Base-by-base conservation (phyloP, 2,329 filamentous ascomycete species). In the Zymoseptoria ardabiliae region DNA sequence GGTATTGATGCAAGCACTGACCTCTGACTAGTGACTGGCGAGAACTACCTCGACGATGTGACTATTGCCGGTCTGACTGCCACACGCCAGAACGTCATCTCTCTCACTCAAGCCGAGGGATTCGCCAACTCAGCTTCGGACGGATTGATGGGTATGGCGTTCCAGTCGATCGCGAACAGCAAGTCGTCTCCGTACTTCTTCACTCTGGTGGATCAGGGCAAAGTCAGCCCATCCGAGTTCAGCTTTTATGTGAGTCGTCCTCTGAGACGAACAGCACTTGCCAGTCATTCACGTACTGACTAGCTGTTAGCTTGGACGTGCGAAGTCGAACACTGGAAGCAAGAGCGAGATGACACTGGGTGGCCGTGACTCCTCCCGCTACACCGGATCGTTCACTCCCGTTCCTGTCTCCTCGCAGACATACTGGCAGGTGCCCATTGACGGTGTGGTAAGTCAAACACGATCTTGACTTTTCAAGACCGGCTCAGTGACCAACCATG, bases 361-460 rank as follows among this genome's bases (percentile, higher is more conserved):
- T 21, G 67, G 67, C 45, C 65, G 66, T 35, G 65, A 70, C 55
- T 48, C 51, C 3, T 49, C 48, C 25, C 62, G 62, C 17, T 70
- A 65, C 55, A 68, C 64, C 17, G 67, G 66, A 45, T 51, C 58
- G 13, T 59, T 66, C 50, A 68, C 67, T 22, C 56, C 58, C 21
- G 64, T 69, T 3, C 66, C 67, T 4, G 66, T 70, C 48, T 65
- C 65, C 6, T 58, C 49, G n/a, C 61, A 65, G 51, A 64, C 59
- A 4, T 70, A 70, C 62, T 70, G 68, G 68, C 66, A 67, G 55
- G 65, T 69, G 20, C 61, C 61, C 21, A 63, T 73, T 50, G 65
- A 66, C 56, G 63, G 62, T 48, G 61, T 58, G 2, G 54, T 55
- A 22, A 58, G 53, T 61, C 23, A 28, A 17, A n/a, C 1, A 5